Conservation (phyloP, 1,284 basidiomycete genomes). For the Laetiporus sulphureus region DNA sequence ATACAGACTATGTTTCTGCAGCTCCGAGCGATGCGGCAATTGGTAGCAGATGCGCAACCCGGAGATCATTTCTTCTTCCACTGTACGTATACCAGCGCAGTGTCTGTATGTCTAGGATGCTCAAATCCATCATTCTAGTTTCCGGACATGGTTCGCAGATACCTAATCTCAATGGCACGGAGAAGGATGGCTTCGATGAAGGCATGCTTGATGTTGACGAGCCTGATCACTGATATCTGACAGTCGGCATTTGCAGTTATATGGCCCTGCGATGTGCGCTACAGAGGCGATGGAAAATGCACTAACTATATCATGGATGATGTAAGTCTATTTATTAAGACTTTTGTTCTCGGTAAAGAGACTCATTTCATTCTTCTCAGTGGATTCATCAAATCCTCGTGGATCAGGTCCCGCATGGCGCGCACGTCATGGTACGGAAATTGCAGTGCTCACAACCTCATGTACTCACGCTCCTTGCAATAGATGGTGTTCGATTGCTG, state of each 20-base stretch:
- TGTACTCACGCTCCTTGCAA: too few species aligned
- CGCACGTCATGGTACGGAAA: conserved; percentile 15
- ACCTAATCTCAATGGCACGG: conserved; percentile 10
- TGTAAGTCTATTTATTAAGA: conserved; percentile 3
- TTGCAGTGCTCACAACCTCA: not conserved
- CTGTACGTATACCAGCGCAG: too few species aligned
- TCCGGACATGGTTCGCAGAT: conserved; percentile 21
- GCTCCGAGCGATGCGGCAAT: conserved; percentile 15
- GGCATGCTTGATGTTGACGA: conserved; percentile 5
- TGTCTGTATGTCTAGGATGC: too few species aligned
- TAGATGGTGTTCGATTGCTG: conserved; percentile 24
- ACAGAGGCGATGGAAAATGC: not conserved
- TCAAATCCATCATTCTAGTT: conserved; percentile 13
- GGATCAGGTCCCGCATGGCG: conserved; percentile 11
- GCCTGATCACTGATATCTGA: not conserved
- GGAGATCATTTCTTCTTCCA: conserved; percentile 20
- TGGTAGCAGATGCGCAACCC: conserved; percentile 13
- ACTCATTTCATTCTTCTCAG: not conserved
- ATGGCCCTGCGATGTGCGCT: conserved; percentile 10
- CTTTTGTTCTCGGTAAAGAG: not conserved
- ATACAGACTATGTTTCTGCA: conserved; percentile 1
- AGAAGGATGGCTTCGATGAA: conserved; percentile 21
- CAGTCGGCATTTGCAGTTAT: conserved; percentile 5
- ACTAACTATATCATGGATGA: conserved; percentile 12
- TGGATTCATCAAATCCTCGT: conserved; percentile 12